Evolutionary conservation across 192 early-diverging fungal genomes (phyloP).

Genomic region (Rhizophagus sp.): DNA sequence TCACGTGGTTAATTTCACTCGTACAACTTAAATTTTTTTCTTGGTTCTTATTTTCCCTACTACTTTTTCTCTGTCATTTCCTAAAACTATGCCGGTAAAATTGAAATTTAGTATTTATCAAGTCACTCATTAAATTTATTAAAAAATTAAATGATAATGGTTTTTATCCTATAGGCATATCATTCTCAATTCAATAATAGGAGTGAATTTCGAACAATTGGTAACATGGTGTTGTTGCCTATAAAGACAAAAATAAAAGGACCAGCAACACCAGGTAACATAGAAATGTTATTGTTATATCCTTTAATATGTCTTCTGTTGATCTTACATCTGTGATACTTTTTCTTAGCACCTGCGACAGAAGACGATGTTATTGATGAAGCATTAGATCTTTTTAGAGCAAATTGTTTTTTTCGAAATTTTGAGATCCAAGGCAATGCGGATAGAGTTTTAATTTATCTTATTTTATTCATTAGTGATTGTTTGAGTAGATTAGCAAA

Average conservation of each 20-base stretch:
- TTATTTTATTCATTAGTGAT: conserved; percentile 90
- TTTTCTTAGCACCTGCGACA: conserved; percentile 40
- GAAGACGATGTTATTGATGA: conserved; percentile 93
- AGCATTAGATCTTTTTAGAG: conserved; percentile 89
- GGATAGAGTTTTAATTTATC: conserved; percentile 94
- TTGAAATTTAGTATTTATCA: background rate
- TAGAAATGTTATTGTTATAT: background rate
- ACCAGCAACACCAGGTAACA: conserved; percentile 73
- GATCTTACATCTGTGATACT: too few relatives aligned
- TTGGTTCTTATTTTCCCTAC: too few relatives aligned
- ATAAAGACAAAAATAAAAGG: conserved; percentile 88
- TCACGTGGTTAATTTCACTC: background rate
- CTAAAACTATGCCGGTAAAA: conserved; percentile 9
- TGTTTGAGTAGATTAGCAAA: conserved; percentile 68
- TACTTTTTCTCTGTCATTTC: too few relatives aligned
- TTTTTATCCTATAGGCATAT: conserved; percentile 64
- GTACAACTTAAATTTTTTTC: background rate
- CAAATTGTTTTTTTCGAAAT: conserved; percentile 98
- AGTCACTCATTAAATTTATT: background rate
- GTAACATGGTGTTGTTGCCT: conserved; percentile 86
- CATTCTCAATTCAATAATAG: conserved; percentile 82
- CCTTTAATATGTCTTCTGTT: too few relatives aligned
- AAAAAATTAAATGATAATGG: too few relatives aligned
- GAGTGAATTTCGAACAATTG: conserved; percentile 62
- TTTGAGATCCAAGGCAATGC: conserved; percentile 96